Evolutionary conservation across 345 rosid species (phyloP).

Genomic region (Punica granatum): DNA sequence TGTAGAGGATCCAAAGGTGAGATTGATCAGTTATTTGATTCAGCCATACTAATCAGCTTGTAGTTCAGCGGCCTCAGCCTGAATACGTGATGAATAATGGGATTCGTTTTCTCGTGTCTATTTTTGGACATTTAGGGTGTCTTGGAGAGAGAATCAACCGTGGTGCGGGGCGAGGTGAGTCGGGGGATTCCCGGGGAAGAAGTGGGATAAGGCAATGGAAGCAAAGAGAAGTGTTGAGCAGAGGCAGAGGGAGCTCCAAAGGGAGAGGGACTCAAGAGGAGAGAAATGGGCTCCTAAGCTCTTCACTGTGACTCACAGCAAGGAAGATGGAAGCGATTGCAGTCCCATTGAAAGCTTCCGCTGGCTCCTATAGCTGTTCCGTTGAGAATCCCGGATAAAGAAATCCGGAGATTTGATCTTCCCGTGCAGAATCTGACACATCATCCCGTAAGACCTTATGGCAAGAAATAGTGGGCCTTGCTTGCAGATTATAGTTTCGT

Average conservation of each 20-base stretch:
- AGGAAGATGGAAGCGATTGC: conserved; percentile 54
- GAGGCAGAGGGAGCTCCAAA: conserved; percentile 44
- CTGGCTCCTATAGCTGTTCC: conserved; percentile 60
- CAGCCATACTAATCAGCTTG: background rate
- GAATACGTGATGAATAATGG: no score
- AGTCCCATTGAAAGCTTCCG: conserved; percentile 44
- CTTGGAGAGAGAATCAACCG: conserved; percentile 45
- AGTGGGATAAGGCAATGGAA: conserved; percentile 70
- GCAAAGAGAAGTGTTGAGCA: conserved; percentile 61
- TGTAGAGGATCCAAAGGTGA: conserved; percentile 56
- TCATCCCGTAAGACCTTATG: no score
- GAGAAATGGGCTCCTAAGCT: conserved; percentile 62
- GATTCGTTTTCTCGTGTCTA: background rate
- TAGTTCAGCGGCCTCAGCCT: background rate
- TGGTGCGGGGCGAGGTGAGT: conserved; percentile 68
- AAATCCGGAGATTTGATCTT: no score
- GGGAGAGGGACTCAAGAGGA: conserved; percentile 35
- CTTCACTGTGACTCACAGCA: conserved; percentile 32
- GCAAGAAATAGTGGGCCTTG: no score
- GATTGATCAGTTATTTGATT: background rate
- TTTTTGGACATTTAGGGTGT: conserved; percentile 33
- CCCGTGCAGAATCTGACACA: no score
- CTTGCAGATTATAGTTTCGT: no score
- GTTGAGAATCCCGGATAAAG: background rate
- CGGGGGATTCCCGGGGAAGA: conserved; percentile 39